Evolutionary conservation across 2,329 filamentous ascomycete genomes (phyloP), one percentile per base, ranked within the genome.

Genomic region (Paecilomyces formosus): DNA sequence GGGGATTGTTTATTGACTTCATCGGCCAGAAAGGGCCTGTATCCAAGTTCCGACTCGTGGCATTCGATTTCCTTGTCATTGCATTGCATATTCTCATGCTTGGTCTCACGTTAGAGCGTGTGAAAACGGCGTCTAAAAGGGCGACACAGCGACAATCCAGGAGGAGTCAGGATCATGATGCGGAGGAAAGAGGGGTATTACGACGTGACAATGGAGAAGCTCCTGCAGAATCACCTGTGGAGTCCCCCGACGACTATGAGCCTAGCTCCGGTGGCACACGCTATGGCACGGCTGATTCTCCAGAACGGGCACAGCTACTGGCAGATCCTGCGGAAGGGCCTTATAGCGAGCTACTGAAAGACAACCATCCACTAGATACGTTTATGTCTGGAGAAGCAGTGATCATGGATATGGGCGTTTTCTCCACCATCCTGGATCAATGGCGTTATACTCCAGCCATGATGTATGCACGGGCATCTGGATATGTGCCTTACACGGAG

Each of bases 1-100:
- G 85, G 5, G 83, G 85, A 2, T 63, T 87, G 55, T 78, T 85
- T 63, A 84, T 88, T 65, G 85, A 87, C 70, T 86, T 87, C 65
- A 82, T 87, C 56, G 85, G 85, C 15, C 82, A 86, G 68, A 77
- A 80, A 63, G 81, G 80, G 1, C 83, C 84, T 2, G 78, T 80
- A 2, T 80, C 81, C 56, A 81, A 80, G 65, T 68, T 79, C 54
- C 77, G 78, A 62, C 74, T 87, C 12, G 65, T 82, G 3, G 65
- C 74, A 3, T 72, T 86, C 61, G 85, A 87, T 66, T 50, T 81
- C 8, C 68, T 84, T 35, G 74, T 86, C 11, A 64, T 85, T 60
- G 60, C 77, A 4, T 68, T 87, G 62, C 83, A 87, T 72, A 62
- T 86, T 6, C 66, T 84, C 49, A 82, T 85, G 74, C 72, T 87